Evolutionary conservation across 2,329 filamentous ascomycete species (phyloP).

Genomic region (Verticillium dahliae): DNA sequence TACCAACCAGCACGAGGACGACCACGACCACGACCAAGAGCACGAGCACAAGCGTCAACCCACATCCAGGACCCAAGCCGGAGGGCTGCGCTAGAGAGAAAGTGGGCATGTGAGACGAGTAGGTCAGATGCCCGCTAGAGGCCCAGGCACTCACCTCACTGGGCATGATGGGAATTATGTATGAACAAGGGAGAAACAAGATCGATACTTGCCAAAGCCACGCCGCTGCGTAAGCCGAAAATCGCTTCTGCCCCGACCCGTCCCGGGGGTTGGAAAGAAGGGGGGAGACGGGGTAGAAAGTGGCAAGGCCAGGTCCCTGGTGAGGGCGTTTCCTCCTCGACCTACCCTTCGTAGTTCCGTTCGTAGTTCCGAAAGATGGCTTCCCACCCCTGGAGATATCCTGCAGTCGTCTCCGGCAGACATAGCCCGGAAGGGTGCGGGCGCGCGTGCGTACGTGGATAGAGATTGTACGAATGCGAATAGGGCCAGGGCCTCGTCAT

Average conservation of each 20-base stretch:
- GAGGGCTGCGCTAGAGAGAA: constrained; percentile 1
- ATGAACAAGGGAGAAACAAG: neutral
- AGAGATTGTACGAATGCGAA: neutral
- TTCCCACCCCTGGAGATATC: too few relatives aligned
- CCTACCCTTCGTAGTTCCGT: too few relatives aligned
- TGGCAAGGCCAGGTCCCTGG: too few relatives aligned
- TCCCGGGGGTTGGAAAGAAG: too few relatives aligned
- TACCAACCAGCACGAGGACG: neutral
- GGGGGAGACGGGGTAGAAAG: too few relatives aligned
- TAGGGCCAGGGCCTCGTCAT: neutral
- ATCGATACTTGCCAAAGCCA: too few relatives aligned
- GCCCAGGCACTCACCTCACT: neutral
- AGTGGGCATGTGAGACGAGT: constrained; percentile 2
- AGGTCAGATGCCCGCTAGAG: neutral
- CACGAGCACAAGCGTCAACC: neutral
- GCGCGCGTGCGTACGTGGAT: neutral
- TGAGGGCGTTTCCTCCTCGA: too few relatives aligned
- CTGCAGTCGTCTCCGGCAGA: neutral
- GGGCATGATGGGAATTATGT: neutral
- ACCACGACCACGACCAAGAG: neutral
- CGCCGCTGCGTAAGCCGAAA: too few relatives aligned
- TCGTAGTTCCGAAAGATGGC: too few relatives aligned
- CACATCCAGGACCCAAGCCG: neutral
- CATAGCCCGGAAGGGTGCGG: neutral
- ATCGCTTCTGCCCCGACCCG: too few relatives aligned